Evolutionary conservation across 139 green algal species (phyloP).

Genomic region (Trebouxia sp.): DNA sequence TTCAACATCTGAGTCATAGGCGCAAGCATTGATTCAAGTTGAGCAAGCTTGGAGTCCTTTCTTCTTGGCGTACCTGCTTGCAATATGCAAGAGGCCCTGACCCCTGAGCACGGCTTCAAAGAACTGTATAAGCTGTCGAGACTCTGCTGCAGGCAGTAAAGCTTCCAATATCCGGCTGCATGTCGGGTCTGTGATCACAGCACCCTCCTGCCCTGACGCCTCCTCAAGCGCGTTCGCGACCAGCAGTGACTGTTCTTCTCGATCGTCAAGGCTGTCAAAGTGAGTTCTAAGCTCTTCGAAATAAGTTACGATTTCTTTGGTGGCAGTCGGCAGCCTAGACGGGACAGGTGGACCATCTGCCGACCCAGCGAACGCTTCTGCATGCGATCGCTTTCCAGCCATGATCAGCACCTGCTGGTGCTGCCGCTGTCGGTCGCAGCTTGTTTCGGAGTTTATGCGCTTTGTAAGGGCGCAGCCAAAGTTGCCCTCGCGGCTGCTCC

Average conservation of each 20-base stretch:
- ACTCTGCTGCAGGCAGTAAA: constrained; percentile 52
- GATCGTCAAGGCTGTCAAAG: constrained; percentile 60
- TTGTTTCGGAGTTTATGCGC: neutral
- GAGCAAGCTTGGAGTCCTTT: no score
- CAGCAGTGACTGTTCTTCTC: constrained; percentile 65
- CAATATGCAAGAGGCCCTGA: constrained; percentile 13
- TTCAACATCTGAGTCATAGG: no score
- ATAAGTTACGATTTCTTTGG: constrained; percentile 33
- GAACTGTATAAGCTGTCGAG: constrained; percentile 16
- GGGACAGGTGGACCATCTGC: neutral
- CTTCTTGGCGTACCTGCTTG: constrained; percentile 44
- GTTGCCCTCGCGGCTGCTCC: neutral
- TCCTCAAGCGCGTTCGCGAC: constrained; percentile 73
- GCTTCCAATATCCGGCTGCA: constrained; percentile 69
- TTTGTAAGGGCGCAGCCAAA: no score
- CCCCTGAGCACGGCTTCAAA: constrained; percentile 1
- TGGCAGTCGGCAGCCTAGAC: neutral
- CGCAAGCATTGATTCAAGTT: no score
- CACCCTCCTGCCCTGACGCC: constrained; percentile 33
- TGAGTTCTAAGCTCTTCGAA: constrained; percentile 55
- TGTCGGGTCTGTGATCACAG: constrained; percentile 42
- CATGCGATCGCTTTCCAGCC: neutral
- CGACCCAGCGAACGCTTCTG: neutral
- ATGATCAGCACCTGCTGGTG: neutral
- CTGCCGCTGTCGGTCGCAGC: neutral